Percentiles rank a stretch among this genome's conserved stretches.
Conservation (phyloP, 164 flowering plant species). For the Piper longum region DNA sequence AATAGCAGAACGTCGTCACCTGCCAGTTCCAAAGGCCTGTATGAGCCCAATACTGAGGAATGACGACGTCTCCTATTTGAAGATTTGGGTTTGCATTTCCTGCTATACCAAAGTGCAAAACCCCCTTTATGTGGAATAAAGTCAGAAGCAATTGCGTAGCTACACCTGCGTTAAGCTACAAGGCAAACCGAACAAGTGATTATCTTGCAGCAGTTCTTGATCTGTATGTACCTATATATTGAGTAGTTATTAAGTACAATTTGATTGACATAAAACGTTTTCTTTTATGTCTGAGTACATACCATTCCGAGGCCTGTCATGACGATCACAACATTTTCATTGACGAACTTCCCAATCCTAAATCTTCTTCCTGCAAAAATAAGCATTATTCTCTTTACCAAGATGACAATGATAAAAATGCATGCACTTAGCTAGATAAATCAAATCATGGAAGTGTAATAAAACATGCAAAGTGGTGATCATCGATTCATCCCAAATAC, state of each 20-base stretch:
- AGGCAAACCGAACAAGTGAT: not conserved
- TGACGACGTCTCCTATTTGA: slow-evolving; percentile 61
- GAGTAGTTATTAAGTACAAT: not conserved
- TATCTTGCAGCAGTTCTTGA: not conserved
- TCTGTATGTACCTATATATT: not conserved
- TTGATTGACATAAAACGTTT: not conserved
- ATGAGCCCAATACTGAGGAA: slow-evolving; percentile 67
- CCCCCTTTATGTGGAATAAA: slow-evolving; percentile 12
- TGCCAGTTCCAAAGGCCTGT: slow-evolving; percentile 79
- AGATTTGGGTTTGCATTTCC: slow-evolving; percentile 61
- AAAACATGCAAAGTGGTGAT: not conserved
- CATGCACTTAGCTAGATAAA: too few relatives aligned
- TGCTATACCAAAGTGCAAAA: slow-evolving; percentile 55
- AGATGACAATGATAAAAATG: too few relatives aligned
- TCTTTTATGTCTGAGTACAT: not conserved
- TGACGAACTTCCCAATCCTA: slow-evolving; percentile 7
- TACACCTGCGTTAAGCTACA: slow-evolving; percentile 26
- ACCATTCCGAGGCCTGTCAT: slow-evolving; percentile 13
- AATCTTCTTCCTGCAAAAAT: slow-evolving; percentile 13
- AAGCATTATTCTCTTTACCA: too few relatives aligned
- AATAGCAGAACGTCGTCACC: slow-evolving; percentile 16
- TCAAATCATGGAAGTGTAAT: not conserved
- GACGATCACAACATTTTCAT: slow-evolving; percentile 10
- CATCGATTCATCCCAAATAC: not conserved
- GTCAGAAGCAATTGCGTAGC: slow-evolving; percentile 31